Conservation (phyloP, 1,139 yeast species). For the Yamadazyma dushanensis region DNA sequence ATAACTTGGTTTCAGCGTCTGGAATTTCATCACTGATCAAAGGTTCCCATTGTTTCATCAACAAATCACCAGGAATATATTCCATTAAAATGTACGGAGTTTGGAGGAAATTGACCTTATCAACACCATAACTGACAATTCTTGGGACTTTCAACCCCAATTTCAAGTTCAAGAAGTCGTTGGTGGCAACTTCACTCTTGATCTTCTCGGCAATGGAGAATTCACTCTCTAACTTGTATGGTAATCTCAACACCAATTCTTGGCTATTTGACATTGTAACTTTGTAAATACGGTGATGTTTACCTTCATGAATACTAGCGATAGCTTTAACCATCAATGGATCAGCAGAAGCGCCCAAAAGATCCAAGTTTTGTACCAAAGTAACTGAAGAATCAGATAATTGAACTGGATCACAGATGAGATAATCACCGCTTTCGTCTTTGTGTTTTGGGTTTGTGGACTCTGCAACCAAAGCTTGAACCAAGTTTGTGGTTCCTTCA, state of each 20-base stretch:
- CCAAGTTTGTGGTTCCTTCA: constrained; percentile 62
- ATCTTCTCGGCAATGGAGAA: constrained; percentile 65
- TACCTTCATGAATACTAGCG: constrained; percentile 88
- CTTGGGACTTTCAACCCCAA: constrained; percentile 64
- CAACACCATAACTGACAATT: constrained; percentile 70
- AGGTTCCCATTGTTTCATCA: constrained; percentile 93
- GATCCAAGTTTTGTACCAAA: constrained; percentile 46
- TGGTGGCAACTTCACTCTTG: constrained; percentile 90
- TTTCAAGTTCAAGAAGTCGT: constrained; percentile 70
- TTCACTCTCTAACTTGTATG: constrained; percentile 71
- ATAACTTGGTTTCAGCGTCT: constrained; percentile 43
- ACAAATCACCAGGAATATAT: constrained; percentile 69
- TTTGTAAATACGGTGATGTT: constrained; percentile 84
- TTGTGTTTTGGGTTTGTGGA: constrained; percentile 19
- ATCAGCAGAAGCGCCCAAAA: constrained; percentile 41
- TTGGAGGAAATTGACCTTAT: constrained; percentile 59
- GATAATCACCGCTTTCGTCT: constrained; percentile 25
- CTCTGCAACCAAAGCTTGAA: constrained; percentile 37
- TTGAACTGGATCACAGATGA: constrained; percentile 34
- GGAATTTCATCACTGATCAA: constrained; percentile 45
- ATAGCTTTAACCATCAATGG: constrained; percentile 63
- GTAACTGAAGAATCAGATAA: constrained; percentile 43
- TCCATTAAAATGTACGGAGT: constrained; percentile 83
- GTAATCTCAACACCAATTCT: constrained; percentile 74
- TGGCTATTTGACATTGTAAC: constrained; percentile 63